Base-by-base conservation (phyloP, 2,329 filamentous ascomycete species). In the Chrysosporium keratinophilum region DNA sequence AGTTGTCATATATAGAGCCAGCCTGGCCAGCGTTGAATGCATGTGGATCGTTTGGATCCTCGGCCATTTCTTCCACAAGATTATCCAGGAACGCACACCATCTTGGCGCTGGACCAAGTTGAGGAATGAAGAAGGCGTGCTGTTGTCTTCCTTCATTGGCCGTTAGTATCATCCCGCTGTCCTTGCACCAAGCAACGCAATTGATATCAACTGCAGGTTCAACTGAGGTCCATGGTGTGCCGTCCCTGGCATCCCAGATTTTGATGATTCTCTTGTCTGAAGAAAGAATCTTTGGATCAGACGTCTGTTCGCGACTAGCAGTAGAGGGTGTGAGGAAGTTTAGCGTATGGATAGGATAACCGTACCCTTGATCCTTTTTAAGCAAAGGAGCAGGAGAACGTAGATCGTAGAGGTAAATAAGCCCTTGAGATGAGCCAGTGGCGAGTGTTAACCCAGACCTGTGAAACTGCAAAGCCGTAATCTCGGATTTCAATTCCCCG, bases 61-160 rank as follows among this genome's bases (percentile, higher is more conserved):
- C 91, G 7, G 91, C 91, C 88, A 98, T 96, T 71, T 98, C 94
- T 73, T 98, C 93, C 9, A 97, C 93, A 64, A 98, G 82, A 64
- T 94, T 96, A 71, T 98, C 94, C 58, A 98, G 75, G 80, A 97
- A 97, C 2, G 87, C 84, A 67, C 93, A 97, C 93, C 93, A 98
- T 64, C 82, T 88, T 0, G 93, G 94, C 1, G 93, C 90, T 0
- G 91, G 88, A 1, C 93, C 93, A 19, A 97, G 79, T 64, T 95
- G 88, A 1, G 91, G 91, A 50, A 97, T 87, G 68, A 96, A 93
- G 74, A 96, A 97, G 0, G 88, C 83, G 69, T 97, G 90, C 66
- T 96, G 90, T 61, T 95, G 88, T 62, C 88, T 84, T 55, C 93
- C 94, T 74, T 98, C 93, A 65, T 98, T 98, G 39, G 94, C 93